Conservation (phyloP, 2,329 filamentous ascomycete genomes). For the Exophiala viscosa region DNA sequence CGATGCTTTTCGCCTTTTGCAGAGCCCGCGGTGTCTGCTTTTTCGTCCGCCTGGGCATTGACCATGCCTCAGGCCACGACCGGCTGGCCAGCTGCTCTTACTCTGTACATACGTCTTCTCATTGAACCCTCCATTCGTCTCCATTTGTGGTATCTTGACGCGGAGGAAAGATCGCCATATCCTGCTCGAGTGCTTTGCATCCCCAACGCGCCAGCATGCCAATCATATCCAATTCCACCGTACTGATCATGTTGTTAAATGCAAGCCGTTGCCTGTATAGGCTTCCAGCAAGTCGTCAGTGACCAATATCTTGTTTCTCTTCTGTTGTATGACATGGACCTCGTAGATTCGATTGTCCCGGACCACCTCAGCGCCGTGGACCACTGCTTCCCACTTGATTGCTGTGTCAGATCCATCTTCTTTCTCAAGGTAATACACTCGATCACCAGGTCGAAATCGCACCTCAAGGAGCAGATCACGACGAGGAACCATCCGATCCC, state of each 20-base stretch:
- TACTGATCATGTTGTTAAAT: neutral
- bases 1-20: neutral
- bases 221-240: neutral
- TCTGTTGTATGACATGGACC: neutral
- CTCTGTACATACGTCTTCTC: neutral
- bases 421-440: neutral
- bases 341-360: neutral
- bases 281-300: neutral
- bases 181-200: no score
- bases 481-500: neutral
- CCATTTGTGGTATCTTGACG: no score
- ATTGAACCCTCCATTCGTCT: neutral
- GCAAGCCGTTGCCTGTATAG: neutral
- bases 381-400: slow-evolving; percentile 1
- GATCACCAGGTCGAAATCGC: neutral
- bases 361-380: neutral
- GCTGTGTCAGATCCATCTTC: neutral
- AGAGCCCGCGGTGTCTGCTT: slow-evolving; percentile 1
- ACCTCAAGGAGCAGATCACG: neutral
- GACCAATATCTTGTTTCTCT: neutral
- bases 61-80: no score
- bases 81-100: no score
- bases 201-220: no score
- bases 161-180: no score
- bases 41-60: neutral